Conservation (phyloP, 805 yeast species). For the Nakazawaea ambrosiae region DNA sequence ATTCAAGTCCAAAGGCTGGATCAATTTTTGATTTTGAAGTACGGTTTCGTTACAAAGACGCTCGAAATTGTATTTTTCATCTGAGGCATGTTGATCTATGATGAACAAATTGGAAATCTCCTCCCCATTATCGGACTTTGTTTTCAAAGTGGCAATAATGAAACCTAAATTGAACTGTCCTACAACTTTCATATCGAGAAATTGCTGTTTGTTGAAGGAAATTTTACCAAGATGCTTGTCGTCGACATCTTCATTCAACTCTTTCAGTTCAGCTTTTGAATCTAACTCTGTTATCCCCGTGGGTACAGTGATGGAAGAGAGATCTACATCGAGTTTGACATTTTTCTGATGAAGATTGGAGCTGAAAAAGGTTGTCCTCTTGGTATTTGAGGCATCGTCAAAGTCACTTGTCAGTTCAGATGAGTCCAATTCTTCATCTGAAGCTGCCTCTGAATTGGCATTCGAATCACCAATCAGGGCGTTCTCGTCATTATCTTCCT, state of each 20-base stretch:
- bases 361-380: no score
- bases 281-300: neutral
- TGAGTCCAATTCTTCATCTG: neutral
- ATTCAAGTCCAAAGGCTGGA: slow-evolving; percentile 50
- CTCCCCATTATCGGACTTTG: slow-evolving; percentile 24
- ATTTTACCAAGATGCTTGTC: neutral
- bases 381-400: neutral
- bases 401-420: neutral
- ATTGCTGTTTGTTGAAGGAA: slow-evolving; percentile 35
- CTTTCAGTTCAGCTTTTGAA: neutral
- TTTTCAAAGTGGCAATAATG: slow-evolving; percentile 60
- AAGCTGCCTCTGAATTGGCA: no score
- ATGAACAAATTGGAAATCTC: slow-evolving; percentile 65
- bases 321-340: slow-evolving; percentile 40
- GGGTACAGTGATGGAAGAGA: neutral
- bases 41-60: slow-evolving; percentile 45
- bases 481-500: no score
- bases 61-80: slow-evolving; percentile 91
- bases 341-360: neutral
- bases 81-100: slow-evolving; percentile 96
- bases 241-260: neutral
- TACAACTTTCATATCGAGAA: slow-evolving; percentile 63
- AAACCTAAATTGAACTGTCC: slow-evolving; percentile 98
- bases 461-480: no score
- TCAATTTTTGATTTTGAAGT: slow-evolving; percentile 66